Base-by-base conservation (phyloP, 805 yeast genomes). In the Wickerhamomyces pijperi region DNA sequence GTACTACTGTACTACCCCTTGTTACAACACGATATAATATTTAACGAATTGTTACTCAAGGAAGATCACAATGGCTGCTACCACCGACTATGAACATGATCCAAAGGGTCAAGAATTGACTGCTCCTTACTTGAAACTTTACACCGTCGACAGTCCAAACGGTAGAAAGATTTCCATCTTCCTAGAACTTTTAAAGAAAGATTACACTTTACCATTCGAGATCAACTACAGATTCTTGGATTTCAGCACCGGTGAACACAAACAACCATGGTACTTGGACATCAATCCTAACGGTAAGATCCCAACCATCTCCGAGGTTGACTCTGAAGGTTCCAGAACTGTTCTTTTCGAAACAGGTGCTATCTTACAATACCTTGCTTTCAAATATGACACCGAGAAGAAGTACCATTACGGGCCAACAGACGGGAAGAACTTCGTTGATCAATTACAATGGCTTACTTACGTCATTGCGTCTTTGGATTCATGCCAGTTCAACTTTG, bases 271-370 rank as follows among this genome's bases (percentile, higher is more conserved):
- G 76, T 77, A 61, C 44, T 51, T 73, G 35, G 59, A 68, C 38
- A 51, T 73, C 46, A 73, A 76, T 50, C 76, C 78, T 13, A 75
- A 76, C 48, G 82, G 83, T 6, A 59, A 75, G 45, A 70, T 77
- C 37, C 83, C 84, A 18, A 67, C 76, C 0, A 51, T 77, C 17
- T 59, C 47, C 25, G 64, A 61, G 31, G 54, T 47, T 19, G 45
- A 48, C 23, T 35, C 44, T 2, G 35, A 67, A 7, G 76, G 74
- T 3, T 50, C 64, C n/a, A 49, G 50, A 2, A 58, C 60, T 31
- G 60, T 68, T 18, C 50, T 78, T 19, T 65, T 67, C 44, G 83
- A 78, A 55, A 64, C 76, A 29, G 81, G 71, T 12, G 80, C 81
- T 1, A 75, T 77, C 40, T 50, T 78, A 54, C 59, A 63, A 41